Conservation (phyloP, 176 grass and related monocot genomes). For the Rhynchospora breviuscula region DNA sequence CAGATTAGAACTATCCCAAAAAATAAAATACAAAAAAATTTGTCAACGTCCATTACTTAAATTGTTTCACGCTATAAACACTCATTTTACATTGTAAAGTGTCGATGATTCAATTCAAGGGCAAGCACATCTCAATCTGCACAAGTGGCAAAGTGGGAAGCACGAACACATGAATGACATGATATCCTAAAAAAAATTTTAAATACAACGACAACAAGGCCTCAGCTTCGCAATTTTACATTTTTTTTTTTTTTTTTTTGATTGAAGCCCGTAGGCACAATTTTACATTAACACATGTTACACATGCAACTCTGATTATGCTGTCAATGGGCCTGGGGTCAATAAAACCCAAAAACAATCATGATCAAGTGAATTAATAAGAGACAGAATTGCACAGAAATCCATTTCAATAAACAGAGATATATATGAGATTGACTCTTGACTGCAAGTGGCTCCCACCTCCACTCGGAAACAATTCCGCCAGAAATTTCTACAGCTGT, state of each 20-base stretch:
- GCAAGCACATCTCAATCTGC: not conserved
- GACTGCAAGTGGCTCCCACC: not conserved
- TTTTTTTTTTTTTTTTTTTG: too few relatives aligned
- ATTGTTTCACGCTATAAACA: not conserved
- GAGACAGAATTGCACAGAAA: not conserved
- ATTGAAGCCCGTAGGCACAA: too few relatives aligned
- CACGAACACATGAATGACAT: not conserved
- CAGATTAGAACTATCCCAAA: not conserved
- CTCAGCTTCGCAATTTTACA: not conserved
- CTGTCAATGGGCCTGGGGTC: not conserved
- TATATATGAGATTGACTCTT: not conserved
- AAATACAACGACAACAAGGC: not conserved
- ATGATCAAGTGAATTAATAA: not conserved
- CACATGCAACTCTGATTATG: not conserved
- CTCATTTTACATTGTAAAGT: not conserved
- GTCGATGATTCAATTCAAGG: not conserved
- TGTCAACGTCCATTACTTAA: not conserved
- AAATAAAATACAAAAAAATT: not conserved
- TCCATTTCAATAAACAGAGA: not conserved
- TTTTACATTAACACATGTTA: not conserved
- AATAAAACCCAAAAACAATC: not conserved
- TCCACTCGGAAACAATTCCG: not conserved
- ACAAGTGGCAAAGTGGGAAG: not conserved
- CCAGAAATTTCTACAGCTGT: constrained; percentile 22
- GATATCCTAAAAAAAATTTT: not conserved